A percentile compares a stretch with the other conserved stretches of the same genome.
Evolutionary conservation across 768 basidiomycete genomes (phyloP).

Genomic region (Amanita inopinata): DNA sequence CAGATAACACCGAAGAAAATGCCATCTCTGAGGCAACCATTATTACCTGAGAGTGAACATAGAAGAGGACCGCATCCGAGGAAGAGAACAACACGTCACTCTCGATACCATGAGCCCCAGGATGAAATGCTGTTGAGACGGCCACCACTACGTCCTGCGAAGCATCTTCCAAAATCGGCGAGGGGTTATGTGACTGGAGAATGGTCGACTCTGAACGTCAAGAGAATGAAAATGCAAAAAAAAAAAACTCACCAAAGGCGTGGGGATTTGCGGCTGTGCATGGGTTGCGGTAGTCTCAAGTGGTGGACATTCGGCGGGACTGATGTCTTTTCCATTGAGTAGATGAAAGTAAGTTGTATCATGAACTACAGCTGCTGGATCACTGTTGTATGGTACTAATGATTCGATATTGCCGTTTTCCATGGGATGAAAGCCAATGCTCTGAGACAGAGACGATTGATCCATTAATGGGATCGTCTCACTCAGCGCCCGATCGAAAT

Average conservation of each 20-base stretch:
- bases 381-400: no score
- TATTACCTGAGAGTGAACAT: conserved; percentile 9
- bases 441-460: no score
- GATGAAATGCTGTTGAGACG: conserved; percentile 12
- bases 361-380: no score
- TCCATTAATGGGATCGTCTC: no score
- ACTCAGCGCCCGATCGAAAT: no score
- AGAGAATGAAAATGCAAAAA: no score
- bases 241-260: neutral
- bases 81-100: conserved; percentile 11
- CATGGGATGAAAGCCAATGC: no score
- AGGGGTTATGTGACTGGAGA: neutral
- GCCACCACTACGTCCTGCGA: neutral
- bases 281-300: no score
- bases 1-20: conserved; percentile 8
- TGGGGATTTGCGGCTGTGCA: neutral
- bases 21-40: conserved; percentile 8
- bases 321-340: neutral
- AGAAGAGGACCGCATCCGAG: conserved; percentile 12
- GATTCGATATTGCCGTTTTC: no score
- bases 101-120: neutral
- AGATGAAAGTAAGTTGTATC: neutral
- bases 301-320: neutral
- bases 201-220: no score
- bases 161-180: neutral